Evolutionary conservation across 75 land plant species (phyloP).

Genomic region (Picea glauca): DNA sequence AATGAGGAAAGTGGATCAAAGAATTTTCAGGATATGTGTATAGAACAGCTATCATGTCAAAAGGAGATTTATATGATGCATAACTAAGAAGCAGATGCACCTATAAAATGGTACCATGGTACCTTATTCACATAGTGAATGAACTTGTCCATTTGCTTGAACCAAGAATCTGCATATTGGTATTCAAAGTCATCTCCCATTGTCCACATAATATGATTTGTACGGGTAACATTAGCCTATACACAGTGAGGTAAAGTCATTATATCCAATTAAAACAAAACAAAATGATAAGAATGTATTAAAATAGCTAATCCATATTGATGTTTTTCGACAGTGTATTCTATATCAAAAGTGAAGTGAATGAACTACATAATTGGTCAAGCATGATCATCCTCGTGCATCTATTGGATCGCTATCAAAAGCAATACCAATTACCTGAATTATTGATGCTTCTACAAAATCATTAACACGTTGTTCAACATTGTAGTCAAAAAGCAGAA

Average conservation of each 20-base stretch:
- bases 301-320: too few relatives aligned
- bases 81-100: neutral
- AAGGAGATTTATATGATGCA: neutral
- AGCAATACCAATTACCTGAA: constrained; percentile 33
- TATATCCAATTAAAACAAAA: neutral
- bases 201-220: constrained; percentile 94
- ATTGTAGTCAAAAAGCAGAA: constrained; percentile 58
- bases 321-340: neutral
- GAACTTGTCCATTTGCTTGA: constrained; percentile 85
- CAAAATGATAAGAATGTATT: too few relatives aligned
- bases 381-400: neutral
- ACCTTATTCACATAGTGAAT: constrained; percentile 93
- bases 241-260: constrained; percentile 2
- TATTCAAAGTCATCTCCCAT: constrained; percentile 97
- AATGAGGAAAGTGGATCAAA: neutral
- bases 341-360: neutral
- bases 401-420: neutral
- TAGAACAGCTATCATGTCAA: neutral
- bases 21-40: neutral
- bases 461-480: constrained; percentile 59
- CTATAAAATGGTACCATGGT: neutral
- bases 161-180: constrained; percentile 93
- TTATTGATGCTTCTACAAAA: constrained; percentile 49
- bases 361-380: neutral
- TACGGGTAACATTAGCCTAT: constrained; percentile 78